Base-by-base conservation (phyloP, 257 asterid genomes). In the Nyctanthes arbortristis region DNA sequence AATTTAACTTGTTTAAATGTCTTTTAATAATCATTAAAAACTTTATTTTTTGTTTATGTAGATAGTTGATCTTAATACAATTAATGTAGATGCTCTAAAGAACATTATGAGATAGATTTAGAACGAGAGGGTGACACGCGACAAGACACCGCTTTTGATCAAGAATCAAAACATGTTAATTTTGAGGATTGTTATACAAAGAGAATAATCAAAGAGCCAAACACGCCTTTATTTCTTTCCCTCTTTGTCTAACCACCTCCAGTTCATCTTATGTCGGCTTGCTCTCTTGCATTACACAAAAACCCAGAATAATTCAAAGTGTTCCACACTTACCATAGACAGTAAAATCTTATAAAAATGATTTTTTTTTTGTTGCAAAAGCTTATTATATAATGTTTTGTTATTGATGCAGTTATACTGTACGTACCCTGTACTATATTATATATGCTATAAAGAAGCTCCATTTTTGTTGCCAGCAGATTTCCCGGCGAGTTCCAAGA, bases 231-330 rank as follows among this genome's bases (percentile, higher is more conserved):
- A 72, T 81, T 80, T 82, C 80, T 82, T 78, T 79, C 61, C 57
- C 62, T 62, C 27, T 70, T 78, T 65, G 59, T 77, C 74, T 77
- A 75, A 66, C 71, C 66, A 66, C 58, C 71, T 76, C 74, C 71
- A 77, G 61, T 77, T 73, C 75, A 70, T 75, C 82, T 71, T 22
- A 39, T 88, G 91, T 90, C 89, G 88, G 84, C 85, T 77, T 68
- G 61, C 63, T 70, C 64, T 56, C 35, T 54, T 14, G 74, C 28
- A 28, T 35, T 66, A 61, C 66, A 61, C 49, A 39, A 39, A 35
- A 40, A n/a, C 58, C 66, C 65, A 61, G 69, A 68, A 57, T 67
- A 75, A n/a, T 66, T 54, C 73, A 60, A 39, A 27, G 39, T 30
- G 34, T 61, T 60, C 27, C 36, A 61, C 58, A 16, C 20, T 3